Evolutionary conservation across 768 basidiomycete genomes (phyloP).

Genomic region (Panaeolus papilionaceus): DNA sequence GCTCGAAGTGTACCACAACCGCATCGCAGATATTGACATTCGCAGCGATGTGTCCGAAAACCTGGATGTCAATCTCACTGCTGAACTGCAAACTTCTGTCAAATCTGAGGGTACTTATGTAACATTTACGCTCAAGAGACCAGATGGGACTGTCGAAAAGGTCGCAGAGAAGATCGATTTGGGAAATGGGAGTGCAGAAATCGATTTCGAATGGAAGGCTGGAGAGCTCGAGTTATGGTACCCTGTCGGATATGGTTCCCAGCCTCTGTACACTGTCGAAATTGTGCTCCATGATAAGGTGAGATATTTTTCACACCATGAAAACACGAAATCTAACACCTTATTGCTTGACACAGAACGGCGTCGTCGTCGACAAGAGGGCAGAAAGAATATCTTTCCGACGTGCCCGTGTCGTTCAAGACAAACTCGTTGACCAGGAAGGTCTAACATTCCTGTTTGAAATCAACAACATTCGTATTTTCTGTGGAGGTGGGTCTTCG

Average conservation of each 20-base stretch:
- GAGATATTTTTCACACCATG: constrained; percentile 22
- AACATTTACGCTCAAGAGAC: constrained; percentile 54
- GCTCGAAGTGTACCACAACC: constrained; percentile 70
- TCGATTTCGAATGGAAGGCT: constrained; percentile 54
- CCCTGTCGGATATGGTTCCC: constrained; percentile 82
- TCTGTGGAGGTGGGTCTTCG: constrained; percentile 71
- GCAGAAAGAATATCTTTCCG: constrained; percentile 78
- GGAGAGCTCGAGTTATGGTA: constrained; percentile 84
- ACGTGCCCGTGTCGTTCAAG: constrained; percentile 78
- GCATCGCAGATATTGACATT: constrained; percentile 71
- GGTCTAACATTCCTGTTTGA: constrained; percentile 91
- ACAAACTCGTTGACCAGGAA: constrained; percentile 74
- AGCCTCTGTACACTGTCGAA: constrained; percentile 75
- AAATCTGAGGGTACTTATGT: constrained; percentile 41
- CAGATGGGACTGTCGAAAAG: constrained; percentile 53
- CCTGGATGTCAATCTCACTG: constrained; percentile 58
- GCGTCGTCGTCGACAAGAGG: constrained; percentile 58
- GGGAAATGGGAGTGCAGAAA: constrained; percentile 40
- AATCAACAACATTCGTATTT: constrained; percentile 87
- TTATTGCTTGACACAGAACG: constrained; percentile 42
- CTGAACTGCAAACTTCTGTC: constrained; percentile 49
- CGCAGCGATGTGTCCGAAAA: constrained; percentile 61
- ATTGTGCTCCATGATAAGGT: constrained; percentile 63
- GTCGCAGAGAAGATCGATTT: constrained; percentile 43
- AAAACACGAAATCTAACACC: not conserved